Evolutionary conservation across 164 flowering plant species (phyloP).

Genomic region (Piper betle): DNA sequence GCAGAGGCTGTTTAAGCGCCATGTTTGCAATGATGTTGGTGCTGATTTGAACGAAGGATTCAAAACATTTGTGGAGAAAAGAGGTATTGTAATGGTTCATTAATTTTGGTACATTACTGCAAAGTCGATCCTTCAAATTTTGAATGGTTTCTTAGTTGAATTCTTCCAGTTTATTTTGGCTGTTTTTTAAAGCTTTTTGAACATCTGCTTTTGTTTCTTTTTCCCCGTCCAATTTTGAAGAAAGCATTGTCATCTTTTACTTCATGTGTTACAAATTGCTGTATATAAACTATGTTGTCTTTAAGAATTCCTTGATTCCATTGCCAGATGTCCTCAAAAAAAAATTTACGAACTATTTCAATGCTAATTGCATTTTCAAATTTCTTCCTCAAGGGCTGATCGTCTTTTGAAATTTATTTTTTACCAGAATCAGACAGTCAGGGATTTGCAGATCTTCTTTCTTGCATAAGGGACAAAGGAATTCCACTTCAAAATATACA

Average conservation of each 20-base stretch:
- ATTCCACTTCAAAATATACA: constrained; percentile 88
- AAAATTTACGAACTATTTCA: background rate
- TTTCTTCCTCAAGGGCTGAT: constrained; percentile 2
- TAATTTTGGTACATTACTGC: background rate
- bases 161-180: background rate
- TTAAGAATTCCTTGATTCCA: background rate
- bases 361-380: background rate
- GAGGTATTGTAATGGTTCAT: constrained; percentile 27
- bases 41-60: constrained; percentile 87
- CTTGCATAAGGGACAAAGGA: constrained; percentile 67
- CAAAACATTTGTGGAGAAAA: constrained; percentile 65
- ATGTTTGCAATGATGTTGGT: constrained; percentile 68
- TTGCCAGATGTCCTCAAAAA: background rate
- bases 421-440: constrained; percentile 64
- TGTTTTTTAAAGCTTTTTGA: background rate
- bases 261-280: no score
- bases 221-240: background rate
- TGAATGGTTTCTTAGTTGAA: background rate
- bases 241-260: no score
- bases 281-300: no score
- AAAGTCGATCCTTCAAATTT: background rate
- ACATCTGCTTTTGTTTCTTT: background rate
- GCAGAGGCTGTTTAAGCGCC: constrained; percentile 88
- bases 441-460: constrained; percentile 91
- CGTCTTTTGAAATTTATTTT: constrained; percentile 7